Percentiles rank a stretch among this genome's conserved stretches.
Conservation (phyloP, 1,284 basidiomycete species). For the Tilletia horrida region DNA sequence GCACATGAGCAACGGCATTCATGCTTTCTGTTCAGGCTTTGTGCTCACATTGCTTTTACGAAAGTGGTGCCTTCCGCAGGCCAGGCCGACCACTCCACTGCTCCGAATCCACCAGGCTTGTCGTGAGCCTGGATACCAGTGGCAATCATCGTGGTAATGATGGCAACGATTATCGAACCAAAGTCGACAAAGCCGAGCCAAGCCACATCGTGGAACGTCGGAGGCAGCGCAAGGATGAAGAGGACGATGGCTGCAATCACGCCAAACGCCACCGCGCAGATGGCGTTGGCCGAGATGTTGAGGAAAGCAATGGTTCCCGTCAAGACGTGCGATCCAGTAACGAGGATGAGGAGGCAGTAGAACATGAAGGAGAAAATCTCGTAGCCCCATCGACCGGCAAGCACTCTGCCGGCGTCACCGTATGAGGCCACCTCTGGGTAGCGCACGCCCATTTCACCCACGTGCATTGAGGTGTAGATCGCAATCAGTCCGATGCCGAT, state of each 20-base stretch:
- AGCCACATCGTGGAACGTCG: constrained; percentile 44
- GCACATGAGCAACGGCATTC: no score
- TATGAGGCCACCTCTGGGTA: constrained; percentile 40
- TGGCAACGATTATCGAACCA: constrained; percentile 41
- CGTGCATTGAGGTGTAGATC: constrained; percentile 40
- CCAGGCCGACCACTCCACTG: constrained; percentile 38
- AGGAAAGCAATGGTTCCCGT: constrained; percentile 43
- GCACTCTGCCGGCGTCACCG: constrained; percentile 36
- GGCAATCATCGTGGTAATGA: constrained; percentile 43
- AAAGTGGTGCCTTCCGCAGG: constrained; percentile 30
- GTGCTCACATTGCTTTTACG: constrained; percentile 12
- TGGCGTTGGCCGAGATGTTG: constrained; percentile 34
- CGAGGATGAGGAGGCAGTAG: constrained; percentile 21
- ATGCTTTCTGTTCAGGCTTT: no score
- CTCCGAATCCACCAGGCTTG: constrained; percentile 23
- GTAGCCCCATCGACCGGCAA: constrained; percentile 40
- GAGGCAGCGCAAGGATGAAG: constrained; percentile 41
- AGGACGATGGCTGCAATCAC: constrained; percentile 45
- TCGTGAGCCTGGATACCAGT: constrained; percentile 33
- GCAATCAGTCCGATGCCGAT: constrained; percentile 41
- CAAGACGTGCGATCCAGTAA: constrained; percentile 42
- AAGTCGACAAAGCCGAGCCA: constrained; percentile 49
- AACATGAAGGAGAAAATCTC: constrained; percentile 28
- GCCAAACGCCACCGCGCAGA: constrained; percentile 43
- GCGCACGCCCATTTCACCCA: constrained; percentile 41